Evolutionary conservation across 768 basidiomycete genomes (phyloP).

Genomic region (Naematelia encephala): DNA sequence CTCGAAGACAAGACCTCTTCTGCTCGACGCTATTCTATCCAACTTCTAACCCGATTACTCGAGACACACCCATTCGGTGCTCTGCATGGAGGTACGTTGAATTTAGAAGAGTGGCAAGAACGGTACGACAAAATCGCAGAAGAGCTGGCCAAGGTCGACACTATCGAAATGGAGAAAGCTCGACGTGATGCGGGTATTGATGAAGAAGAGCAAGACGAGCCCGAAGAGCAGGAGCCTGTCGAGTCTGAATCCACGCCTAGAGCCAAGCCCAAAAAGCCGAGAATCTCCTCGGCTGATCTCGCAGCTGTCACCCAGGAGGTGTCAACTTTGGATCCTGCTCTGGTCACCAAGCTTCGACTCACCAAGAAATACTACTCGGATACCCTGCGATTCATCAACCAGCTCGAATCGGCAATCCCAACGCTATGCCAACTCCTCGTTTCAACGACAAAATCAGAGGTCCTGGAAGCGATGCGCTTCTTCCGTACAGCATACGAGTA

Average conservation of each 20-base stretch:
- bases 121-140: slow-evolving; percentile 63
- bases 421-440: slow-evolving; percentile 73
- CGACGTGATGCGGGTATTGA: slow-evolving; percentile 39
- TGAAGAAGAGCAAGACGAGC: slow-evolving; percentile 32
- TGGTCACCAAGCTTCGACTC: slow-evolving; percentile 65
- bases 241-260: slow-evolving; percentile 17
- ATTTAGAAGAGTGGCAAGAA: slow-evolving; percentile 67
- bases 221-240: slow-evolving; percentile 20
- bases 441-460: slow-evolving; percentile 60
- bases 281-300: slow-evolving; percentile 58
- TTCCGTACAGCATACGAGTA: slow-evolving; percentile 80
- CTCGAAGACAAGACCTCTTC: slow-evolving; percentile 85
- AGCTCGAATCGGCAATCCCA: slow-evolving; percentile 66
- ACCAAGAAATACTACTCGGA: slow-evolving; percentile 84
- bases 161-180: slow-evolving; percentile 55
- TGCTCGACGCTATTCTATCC: slow-evolving; percentile 80
- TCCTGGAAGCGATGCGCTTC: slow-evolving; percentile 62
- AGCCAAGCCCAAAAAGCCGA: slow-evolving; percentile 47
- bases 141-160: slow-evolving; percentile 70
- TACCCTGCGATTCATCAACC: slow-evolving; percentile 74
- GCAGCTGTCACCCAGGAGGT: slow-evolving; percentile 68
- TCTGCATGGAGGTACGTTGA: slow-evolving; percentile 77
- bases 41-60: slow-evolving; percentile 69
- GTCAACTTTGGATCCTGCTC: slow-evolving; percentile 64
- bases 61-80: slow-evolving; percentile 83